phyloP scores from a whole-genome alignment of 1,139 yeast genomes.

The Pichia sp. region DNA sequence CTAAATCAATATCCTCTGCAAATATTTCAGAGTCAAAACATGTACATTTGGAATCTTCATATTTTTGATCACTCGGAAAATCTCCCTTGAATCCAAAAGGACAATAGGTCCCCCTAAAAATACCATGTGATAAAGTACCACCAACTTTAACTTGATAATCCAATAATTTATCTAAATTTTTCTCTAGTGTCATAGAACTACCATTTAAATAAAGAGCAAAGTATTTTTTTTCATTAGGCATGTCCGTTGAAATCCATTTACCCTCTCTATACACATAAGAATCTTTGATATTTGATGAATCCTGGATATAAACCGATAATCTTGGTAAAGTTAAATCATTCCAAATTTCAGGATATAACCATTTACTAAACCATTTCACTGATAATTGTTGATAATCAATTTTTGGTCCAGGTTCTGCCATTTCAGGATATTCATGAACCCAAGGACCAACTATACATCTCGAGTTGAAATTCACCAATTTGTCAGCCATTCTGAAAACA shows the following conservation, averaged over 20 bases:
- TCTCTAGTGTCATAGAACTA: conserved; percentile 10
- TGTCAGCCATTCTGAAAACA: conserved; percentile 36
- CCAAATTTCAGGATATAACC: conserved; percentile 28
- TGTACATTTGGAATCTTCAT: conserved; percentile 36
- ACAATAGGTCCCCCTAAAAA: conserved; percentile 38
- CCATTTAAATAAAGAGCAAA: conserved; percentile 14
- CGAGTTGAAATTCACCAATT: conserved; percentile 31
- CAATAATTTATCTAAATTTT: neutral
- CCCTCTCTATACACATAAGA: conserved; percentile 35
- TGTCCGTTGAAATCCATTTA: conserved; percentile 31
- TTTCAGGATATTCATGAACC: conserved; percentile 42
- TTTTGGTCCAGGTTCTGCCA: conserved; percentile 39
- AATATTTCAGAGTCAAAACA: conserved; percentile 32
- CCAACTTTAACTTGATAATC: conserved; percentile 20
- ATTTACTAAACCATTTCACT: conserved; percentile 35
- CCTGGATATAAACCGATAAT: conserved; percentile 36
- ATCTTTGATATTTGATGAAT: conserved; percentile 32
- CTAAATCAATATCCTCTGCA: conserved; percentile 23
- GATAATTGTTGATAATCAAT: conserved; percentile 38
- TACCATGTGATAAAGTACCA: conserved; percentile 36
- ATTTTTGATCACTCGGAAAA: conserved; percentile 38
- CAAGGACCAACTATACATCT: conserved; percentile 38
- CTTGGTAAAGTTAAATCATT: conserved; percentile 29
- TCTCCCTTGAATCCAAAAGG: conserved; percentile 41
- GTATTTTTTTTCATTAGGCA: conserved; percentile 13